Conservation (phyloP, 805 yeast species). For the Wickerhamiella slavikovae region DNA sequence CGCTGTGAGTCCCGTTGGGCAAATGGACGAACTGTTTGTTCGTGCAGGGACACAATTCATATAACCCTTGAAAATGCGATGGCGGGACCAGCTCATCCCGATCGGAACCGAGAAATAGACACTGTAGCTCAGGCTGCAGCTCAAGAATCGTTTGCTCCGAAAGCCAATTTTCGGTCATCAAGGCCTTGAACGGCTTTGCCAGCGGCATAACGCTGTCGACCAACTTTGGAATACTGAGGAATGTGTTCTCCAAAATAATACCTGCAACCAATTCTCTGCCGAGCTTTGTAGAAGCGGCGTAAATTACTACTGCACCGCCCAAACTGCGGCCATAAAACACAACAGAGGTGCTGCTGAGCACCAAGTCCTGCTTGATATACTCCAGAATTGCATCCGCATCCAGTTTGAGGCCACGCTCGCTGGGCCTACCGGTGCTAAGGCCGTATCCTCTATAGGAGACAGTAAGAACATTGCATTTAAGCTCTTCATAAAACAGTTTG, state of each 20-base stretch:
- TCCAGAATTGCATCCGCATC: constrained; percentile 62
- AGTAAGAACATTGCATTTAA: constrained; percentile 59
- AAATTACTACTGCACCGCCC: constrained; percentile 89
- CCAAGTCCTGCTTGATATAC: constrained; percentile 33
- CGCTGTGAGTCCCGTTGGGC: constrained; percentile 56
- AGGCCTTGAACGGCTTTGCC: constrained; percentile 25
- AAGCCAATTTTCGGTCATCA: constrained; percentile 70
- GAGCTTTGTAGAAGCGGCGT: constrained; percentile 37
- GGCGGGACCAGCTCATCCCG: constrained; percentile 90
- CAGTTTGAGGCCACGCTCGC: constrained; percentile 56
- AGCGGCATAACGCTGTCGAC: constrained; percentile 18
- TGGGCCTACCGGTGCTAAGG: constrained; percentile 49
- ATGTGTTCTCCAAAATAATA: constrained; percentile 70
- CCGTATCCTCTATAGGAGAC: constrained; percentile 91
- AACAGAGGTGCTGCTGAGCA: constrained; percentile 30
- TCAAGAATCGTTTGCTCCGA: constrained; percentile 38
- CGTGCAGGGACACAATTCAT: constrained; percentile 27
- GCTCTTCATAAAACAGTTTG: constrained; percentile 35
- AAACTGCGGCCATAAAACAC: constrained; percentile 72
- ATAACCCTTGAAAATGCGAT: constrained; percentile 45
- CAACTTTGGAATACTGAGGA: constrained; percentile 50
- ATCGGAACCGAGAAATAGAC: constrained; percentile 50
- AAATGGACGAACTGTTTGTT: constrained; percentile 34
- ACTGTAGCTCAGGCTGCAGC: constrained; percentile 36
- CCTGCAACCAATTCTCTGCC: constrained; percentile 34